Conservation (phyloP, 2,329 filamentous ascomycete species). For the Diaporthe australafricana region DNA sequence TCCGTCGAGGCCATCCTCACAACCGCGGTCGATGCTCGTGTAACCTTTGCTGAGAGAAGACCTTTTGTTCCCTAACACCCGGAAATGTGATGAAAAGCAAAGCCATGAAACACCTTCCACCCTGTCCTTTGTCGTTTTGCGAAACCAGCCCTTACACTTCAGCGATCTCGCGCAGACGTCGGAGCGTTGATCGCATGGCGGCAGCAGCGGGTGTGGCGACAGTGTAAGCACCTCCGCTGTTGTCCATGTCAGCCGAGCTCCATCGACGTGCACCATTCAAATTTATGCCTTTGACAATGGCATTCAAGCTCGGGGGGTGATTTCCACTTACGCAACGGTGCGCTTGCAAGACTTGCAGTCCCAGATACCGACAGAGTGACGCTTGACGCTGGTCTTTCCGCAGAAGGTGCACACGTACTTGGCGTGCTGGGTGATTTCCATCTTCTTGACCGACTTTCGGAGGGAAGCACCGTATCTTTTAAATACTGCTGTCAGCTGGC, state of each 20-base stretch:
- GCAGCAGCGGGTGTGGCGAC: slow-evolving; percentile 83
- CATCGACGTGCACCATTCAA: not conserved
- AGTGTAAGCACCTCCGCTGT: slow-evolving; percentile 38
- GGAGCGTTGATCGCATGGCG: slow-evolving; percentile 95
- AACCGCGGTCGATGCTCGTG: slow-evolving; percentile 36
- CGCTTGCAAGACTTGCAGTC: slow-evolving; percentile 69
- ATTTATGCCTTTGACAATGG: not conserved
- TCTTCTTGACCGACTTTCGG: slow-evolving; percentile 99
- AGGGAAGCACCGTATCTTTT: slow-evolving; percentile 98
- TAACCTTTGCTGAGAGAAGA: slow-evolving; percentile 36
- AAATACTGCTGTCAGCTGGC: slow-evolving; percentile 44
- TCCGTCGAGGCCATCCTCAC: slow-evolving; percentile 45
- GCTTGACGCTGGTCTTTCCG: slow-evolving; percentile 95
- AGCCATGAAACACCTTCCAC: slow-evolving; percentile 39
- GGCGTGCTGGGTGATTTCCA: slow-evolving; percentile 99
- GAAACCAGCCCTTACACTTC: slow-evolving; percentile 77
- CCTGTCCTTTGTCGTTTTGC: slow-evolving; percentile 38
- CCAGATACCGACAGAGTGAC: slow-evolving; percentile 95
- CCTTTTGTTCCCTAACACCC: slow-evolving; percentile 39
- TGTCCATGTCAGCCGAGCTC: slow-evolving; percentile 15
- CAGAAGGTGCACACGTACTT: slow-evolving; percentile 98
- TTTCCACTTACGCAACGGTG: slow-evolving; percentile 87
- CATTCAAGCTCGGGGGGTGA: not conserved
- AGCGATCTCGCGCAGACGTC: slow-evolving; percentile 96
- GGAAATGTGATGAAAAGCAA: slow-evolving; percentile 40